Base-by-base conservation (phyloP, 805 yeast genomes). In the Vanderwaltozyma polyspora region DNA sequence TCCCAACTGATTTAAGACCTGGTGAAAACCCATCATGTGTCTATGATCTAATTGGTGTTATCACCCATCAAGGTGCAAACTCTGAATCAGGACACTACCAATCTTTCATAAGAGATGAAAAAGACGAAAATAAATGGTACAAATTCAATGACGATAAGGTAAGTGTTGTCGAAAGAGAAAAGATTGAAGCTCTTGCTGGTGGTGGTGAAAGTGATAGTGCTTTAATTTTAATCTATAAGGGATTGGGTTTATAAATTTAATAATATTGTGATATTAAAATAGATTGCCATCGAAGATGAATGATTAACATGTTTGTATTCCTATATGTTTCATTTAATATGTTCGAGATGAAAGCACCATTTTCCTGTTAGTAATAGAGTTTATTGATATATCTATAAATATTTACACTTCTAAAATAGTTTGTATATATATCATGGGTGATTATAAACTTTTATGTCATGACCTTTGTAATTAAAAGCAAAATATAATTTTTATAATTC, bases 181-280 rank as follows among this genome's bases (percentile, higher is more conserved):
- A 74, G 52, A 76, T 91, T 40, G 95, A 86, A 57, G 59, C 71
- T 37, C 68, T 91, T 45, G 82, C 96, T 5, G 99, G 98, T 29
- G 99, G 99, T 37, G 96, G 97, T 38, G 98, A 93, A 63, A 76
- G 94, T 47, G 99, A 91, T 59, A 77, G 91, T 50, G 99, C 98
- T 2, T 71, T 91, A 57, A 78, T 91, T 36, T 68, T 89, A 45
- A 62, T 91, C 36, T 91, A 91, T 65, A 79, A 79, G 54, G 93
- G 85, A 6, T 72, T 79, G 43, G 94, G 89, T 14, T 62, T 79
- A 44, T 68, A 60, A 30, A 21, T 21, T 21, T 21, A 10, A 21
- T 8, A 21, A 8, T 21, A 21, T 21, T n/a, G n/a, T n/a, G n/a
- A n/a, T n/a, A n/a, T n/a, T n/a, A n/a, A n/a, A n/a, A n/a, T n/a